Conservation (phyloP, 2,329 filamentous ascomycete genomes). For the Triangularia verruculosa region DNA sequence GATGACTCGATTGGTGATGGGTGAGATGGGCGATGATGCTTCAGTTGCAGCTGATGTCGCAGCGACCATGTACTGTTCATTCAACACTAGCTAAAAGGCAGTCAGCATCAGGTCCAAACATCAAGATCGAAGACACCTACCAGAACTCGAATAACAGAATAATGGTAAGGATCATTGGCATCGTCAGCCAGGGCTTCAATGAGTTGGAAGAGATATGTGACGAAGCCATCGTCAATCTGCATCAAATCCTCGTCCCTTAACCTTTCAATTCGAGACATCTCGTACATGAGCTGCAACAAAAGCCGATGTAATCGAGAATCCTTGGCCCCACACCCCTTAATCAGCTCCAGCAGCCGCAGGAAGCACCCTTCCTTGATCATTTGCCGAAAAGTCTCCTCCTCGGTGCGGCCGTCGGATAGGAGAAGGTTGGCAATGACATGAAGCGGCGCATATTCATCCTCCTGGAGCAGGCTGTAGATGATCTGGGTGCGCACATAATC, state of each 20-base stretch:
- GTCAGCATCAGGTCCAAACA: conserved; percentile 8
- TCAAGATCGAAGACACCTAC: conserved; percentile 48
- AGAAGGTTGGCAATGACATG: conserved; percentile 81
- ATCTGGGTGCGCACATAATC: conserved; percentile 92
- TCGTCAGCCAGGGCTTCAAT: conserved; percentile 88
- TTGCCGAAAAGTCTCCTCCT: conserved; percentile 76
- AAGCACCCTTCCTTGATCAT: conserved; percentile 89
- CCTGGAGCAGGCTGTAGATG: conserved; percentile 84
- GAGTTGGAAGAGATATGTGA: conserved; percentile 78
- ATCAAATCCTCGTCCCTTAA: conserved; percentile 72
- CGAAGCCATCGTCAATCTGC: conserved; percentile 76
- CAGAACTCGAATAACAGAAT: conserved; percentile 87
- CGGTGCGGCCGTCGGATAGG: conserved; percentile 76
- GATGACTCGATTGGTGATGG: conserved; percentile 87
- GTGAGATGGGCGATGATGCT: conserved; percentile 40
- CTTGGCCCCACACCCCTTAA: conserved; percentile 62
- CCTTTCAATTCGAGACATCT: conserved; percentile 91
- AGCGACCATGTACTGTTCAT: conserved; percentile 95
- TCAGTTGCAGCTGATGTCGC: conserved; percentile 52
- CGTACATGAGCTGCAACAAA: conserved; percentile 85
- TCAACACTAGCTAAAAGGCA: conserved; percentile 72
- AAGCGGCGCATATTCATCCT: conserved; percentile 77
- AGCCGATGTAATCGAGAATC: conserved; percentile 74
- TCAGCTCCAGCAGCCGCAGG: conserved; percentile 75
- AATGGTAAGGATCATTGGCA: conserved; percentile 89